A percentile compares a stretch with the other conserved stretches of the same genome.
These are phyloP conservation scores for Botrytis hyacinthi DNA, from an alignment of 2,329 filamentous ascomycete species.

Conservation along the genomic window DNA sequence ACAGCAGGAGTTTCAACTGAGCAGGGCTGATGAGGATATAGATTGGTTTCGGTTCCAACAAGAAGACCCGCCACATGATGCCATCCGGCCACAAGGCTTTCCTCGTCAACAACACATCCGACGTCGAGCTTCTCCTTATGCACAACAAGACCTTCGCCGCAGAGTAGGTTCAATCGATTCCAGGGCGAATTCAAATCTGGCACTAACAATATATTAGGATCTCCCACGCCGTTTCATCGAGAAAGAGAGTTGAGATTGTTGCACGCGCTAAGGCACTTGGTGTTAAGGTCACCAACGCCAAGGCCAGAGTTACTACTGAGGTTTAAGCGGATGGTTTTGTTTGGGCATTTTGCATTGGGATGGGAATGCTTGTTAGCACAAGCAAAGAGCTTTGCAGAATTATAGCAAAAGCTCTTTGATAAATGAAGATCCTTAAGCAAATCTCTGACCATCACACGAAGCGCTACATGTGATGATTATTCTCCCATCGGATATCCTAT, in stretches of 20 bases:
- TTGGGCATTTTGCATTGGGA: conserved; percentile 39
- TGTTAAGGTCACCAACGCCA: conserved; percentile 99
- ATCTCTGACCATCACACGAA: conserved; percentile 14
- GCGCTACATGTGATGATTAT: conserved; percentile 15
- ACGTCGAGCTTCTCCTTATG: conserved; percentile 98
- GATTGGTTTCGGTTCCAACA: conserved; percentile 99
- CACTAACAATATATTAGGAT: conserved; percentile 60
- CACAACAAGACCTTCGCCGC: conserved; percentile 99
- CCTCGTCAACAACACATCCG: conserved; percentile 94
- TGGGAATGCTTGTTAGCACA: conserved; percentile 38
- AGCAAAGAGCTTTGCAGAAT: conserved; percentile 36
- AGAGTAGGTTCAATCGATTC: conserved; percentile 65
- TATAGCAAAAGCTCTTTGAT: conserved; percentile 38
- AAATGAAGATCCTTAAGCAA: conserved; percentile 36
- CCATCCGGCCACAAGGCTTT: conserved; percentile 99
- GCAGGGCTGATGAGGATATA: conserved; percentile 44
- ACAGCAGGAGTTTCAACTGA: conserved; percentile 7
- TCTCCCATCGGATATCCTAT: background rate
- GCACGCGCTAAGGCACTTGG: conserved; percentile 95
- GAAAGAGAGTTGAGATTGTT: conserved; percentile 98
- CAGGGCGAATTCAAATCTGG: background rate
- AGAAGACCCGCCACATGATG: conserved; percentile 98
- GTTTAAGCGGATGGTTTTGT: conserved; percentile 49
- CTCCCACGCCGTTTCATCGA: conserved; percentile 93
- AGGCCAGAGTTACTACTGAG: conserved; percentile 98